Conservation (phyloP, 352 stramenopile genomes). For the Phytophthora brassicae region DNA sequence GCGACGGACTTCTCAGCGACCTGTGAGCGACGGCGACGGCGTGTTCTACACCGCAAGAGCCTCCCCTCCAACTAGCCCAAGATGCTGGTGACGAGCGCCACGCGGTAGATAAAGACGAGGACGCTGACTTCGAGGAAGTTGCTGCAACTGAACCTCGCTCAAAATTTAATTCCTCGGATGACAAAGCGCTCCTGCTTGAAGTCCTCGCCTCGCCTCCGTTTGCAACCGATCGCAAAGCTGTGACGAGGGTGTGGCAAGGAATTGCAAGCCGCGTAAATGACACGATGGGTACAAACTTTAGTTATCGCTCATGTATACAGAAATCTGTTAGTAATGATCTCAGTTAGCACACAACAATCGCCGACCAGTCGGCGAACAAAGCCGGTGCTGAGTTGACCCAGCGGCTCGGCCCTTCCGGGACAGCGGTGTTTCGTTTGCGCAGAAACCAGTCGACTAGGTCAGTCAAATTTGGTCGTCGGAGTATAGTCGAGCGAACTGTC, state of each 20-base stretch:
- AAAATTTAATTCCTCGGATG: background rate
- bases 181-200: background rate
- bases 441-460: too few species aligned
- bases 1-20: background rate
- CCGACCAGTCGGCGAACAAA: too few species aligned
- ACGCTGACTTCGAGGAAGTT: background rate
- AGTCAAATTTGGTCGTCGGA: too few species aligned
- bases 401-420: too few species aligned
- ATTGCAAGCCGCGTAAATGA: background rate
- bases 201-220: constrained; percentile 1
- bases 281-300: background rate
- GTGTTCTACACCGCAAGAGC: background rate
- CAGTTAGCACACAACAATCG: too few species aligned
- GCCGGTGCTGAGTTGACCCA: too few species aligned
- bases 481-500: too few species aligned
- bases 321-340: too few species aligned
- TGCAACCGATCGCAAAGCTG: background rate
- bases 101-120: background rate
- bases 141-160: background rate
- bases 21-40: background rate
- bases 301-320: background rate
- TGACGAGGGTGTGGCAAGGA: background rate
- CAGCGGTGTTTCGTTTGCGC: too few species aligned
- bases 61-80: background rate
- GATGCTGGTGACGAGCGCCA: background rate